Evolutionary conservation across 1,139 yeast species (phyloP).

Genomic region (Citeromyces hawaiiensis): DNA sequence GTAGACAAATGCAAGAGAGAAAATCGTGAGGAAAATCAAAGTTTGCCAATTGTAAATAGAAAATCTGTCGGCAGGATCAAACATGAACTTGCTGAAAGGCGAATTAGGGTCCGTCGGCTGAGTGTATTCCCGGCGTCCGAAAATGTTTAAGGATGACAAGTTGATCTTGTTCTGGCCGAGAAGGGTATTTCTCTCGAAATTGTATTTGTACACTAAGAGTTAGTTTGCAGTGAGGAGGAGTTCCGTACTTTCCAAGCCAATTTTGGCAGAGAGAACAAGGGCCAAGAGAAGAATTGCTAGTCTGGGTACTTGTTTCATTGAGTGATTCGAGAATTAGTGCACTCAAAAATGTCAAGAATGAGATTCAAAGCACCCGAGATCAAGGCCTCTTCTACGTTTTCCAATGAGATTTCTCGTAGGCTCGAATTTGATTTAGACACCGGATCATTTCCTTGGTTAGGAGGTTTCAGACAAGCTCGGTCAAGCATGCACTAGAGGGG

Average conservation of each 20-base stretch:
- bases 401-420: no score
- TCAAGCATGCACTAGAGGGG: no score
- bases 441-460: no score
- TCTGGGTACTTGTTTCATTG: background rate
- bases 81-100: background rate
- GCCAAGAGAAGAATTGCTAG: background rate
- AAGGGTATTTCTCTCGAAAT: background rate
- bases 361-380: no score
- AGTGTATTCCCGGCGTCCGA: background rate
- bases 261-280: background rate
- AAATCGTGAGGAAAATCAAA: background rate
- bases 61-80: constrained; percentile 5
- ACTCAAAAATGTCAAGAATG: no score
- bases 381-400: no score
- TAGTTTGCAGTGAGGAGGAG: background rate
- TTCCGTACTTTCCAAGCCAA: background rate
- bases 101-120: background rate
- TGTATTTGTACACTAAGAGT: background rate
- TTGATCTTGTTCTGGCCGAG: background rate
- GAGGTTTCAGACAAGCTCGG: no score
- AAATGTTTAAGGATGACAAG: background rate
- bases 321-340: background rate
- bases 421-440: no score
- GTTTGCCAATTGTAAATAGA: constrained; percentile 2
- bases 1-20: background rate